Base-by-base conservation (phyloP, 2,329 filamentous ascomycete genomes). In the Coniochaeta sp. region DNA sequence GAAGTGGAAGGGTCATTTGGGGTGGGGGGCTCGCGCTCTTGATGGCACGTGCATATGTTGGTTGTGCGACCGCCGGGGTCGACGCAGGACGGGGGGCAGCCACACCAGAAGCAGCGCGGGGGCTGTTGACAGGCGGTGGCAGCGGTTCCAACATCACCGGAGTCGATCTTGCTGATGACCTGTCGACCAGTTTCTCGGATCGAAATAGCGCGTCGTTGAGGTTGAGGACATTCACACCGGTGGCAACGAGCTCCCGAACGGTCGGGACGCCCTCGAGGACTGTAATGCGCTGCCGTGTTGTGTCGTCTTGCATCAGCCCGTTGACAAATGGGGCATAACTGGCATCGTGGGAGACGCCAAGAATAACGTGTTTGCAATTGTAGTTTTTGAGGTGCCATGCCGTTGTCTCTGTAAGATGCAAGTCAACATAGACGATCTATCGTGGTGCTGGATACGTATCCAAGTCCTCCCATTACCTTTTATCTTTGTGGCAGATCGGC, bases 271-370 rank as follows among this genome's bases (percentile, higher is more conserved):
- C 83, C 65, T 86, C 83, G 24, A 87, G 71, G 24, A 87, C 73
- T 54, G 76, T 79, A 61, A 87, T 72, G 58, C 79, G 79, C 34
- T 73, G 66, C 24, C 74, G 74, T 24, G 69, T 73, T 8, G 67
- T 65, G 12, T 77, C 72, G 40, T 83, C 78, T 52, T 74, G 73
- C 26, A 81, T 71, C 3, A 86, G 71, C 62, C 84, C 79, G 65
- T 84, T 79, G 22, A 88, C 70, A 64, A 87, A 83, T 9, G 83
- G 78, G 5, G 81, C 82, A 66, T 87, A 88, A 8, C 79, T 79
- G 28, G 82, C 76, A 67, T 88, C 84, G 65, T 87, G 84, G 1
- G 83, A 86, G 58, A 87, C 78, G 54, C 85, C 86, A 38, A 88
- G 74, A 36, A 87, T 71, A 56, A 88, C 76, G 64, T 85, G 80